Evolutionary conservation across 1,284 basidiomycete species (phyloP).

Genomic region (Ustilago xerochloae): DNA sequence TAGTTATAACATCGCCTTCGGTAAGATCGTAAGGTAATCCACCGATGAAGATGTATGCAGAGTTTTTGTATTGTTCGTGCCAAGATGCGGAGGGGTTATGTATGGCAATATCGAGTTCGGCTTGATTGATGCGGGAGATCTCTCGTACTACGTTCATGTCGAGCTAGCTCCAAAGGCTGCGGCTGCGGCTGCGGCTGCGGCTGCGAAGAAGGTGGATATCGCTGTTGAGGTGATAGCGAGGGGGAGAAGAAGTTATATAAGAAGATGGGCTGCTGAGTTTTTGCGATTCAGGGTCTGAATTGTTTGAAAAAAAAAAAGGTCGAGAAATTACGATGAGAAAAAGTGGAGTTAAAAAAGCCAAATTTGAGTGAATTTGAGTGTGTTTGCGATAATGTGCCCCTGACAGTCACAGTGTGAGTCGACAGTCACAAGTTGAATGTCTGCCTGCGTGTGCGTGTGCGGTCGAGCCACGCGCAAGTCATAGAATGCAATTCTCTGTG

Average conservation of each 20-base stretch:
- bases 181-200: not conserved
- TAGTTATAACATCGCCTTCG: conserved; percentile 96
- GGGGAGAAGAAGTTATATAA: not conserved
- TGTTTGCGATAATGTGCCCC: conserved; percentile 1
- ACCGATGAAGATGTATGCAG: conserved; percentile 92
- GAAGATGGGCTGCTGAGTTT: conserved; percentile 1
- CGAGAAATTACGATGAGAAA: not conserved
- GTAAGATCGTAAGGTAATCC: conserved; percentile 74
- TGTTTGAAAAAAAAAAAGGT: not conserved
- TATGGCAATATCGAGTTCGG: conserved; percentile 84
- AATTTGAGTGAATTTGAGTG: not conserved
- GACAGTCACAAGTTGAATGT: no score
- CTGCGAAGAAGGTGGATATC: no score
- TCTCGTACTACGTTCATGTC: conserved; percentile 77
- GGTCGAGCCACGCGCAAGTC: conserved; percentile 7
- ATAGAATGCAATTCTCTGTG: not conserved
- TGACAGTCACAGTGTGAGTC: no score
- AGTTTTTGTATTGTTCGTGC: conserved; percentile 98
- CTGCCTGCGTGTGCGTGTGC: not conserved
- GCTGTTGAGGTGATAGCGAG: not conserved
- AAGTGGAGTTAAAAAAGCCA: conserved; percentile 1
- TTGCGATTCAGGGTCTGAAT: no score
- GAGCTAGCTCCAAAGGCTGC: no score
- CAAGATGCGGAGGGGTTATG: conserved; percentile 79
- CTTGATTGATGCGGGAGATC: conserved; percentile 91